These are phyloP conservation scores for Alternaria alternata DNA, from an alignment of 2,329 filamentous ascomycete genomes.

Conservation along the genomic window DNA sequence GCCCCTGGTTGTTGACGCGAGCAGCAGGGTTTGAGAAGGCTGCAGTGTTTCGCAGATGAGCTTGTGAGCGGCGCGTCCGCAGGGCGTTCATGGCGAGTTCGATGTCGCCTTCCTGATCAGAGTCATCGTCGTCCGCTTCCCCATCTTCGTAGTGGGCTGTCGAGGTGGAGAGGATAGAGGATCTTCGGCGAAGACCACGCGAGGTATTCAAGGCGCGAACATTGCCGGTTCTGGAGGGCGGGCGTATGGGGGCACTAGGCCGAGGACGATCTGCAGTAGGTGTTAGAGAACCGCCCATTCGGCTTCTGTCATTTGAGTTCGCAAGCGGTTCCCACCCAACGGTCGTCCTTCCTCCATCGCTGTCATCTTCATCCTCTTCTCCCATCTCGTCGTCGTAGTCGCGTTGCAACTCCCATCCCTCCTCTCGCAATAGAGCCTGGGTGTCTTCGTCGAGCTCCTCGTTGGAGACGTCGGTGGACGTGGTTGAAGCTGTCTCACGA, in stretches of 20 bases:
- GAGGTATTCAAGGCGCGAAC: slow-evolving; percentile 45
- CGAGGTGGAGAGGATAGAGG: slow-evolving; percentile 47
- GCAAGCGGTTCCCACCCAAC: slow-evolving; percentile 56
- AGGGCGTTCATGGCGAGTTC: slow-evolving; percentile 47
- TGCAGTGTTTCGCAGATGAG: slow-evolving; percentile 43
- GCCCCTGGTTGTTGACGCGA: slow-evolving; percentile 37
- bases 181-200: slow-evolving; percentile 50
- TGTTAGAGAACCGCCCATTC: slow-evolving; percentile 57
- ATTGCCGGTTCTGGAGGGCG: slow-evolving; percentile 49
- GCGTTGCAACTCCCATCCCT: slow-evolving; percentile 51
- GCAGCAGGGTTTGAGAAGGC: slow-evolving; percentile 33
- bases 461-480: slow-evolving; percentile 46
- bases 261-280: slow-evolving; percentile 57
- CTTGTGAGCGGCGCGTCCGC: slow-evolving; percentile 45
- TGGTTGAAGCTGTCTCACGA: slow-evolving; percentile 42
- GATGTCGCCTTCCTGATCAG: slow-evolving; percentile 51
- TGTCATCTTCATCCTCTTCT: slow-evolving; percentile 50
- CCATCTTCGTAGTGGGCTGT: slow-evolving; percentile 52
- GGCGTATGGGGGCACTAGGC: slow-evolving; percentile 51
- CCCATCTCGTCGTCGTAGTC: slow-evolving; percentile 52
- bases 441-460: slow-evolving; percentile 52
- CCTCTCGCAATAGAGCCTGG: slow-evolving; percentile 44
- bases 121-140: slow-evolving; percentile 54
- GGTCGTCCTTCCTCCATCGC: slow-evolving; percentile 55
- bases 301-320: slow-evolving; percentile 56